A percentile compares a stretch with the other conserved stretches of the same genome.
These are phyloP conservation scores for Ampelocalamus luodianensis DNA, from an alignment of 176 grass and related monocot species.

Conservation along the genomic window DNA sequence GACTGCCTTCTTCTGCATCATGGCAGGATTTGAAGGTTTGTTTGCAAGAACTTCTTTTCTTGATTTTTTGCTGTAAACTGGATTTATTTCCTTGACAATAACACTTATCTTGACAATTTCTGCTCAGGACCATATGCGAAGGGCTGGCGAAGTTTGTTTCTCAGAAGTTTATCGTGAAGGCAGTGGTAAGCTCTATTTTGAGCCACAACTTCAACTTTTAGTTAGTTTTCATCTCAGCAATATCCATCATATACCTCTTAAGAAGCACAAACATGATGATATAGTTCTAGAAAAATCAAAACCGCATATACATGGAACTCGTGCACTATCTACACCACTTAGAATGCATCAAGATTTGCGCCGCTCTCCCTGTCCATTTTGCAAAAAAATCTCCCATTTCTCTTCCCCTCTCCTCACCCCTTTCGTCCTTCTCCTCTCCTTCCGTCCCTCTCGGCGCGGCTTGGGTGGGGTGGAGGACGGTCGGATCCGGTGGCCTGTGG, in stretches of 20 bases:
- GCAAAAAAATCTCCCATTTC: too few species aligned
- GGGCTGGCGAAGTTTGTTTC: conserved; percentile 97
- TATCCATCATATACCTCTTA: background rate
- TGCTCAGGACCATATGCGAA: conserved; percentile 91
- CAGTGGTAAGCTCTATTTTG: conserved; percentile 62
- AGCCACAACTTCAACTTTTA: background rate
- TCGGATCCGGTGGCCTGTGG: too few species aligned
- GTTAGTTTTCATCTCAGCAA: background rate
- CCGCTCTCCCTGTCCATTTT: too few species aligned
- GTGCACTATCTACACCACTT: too few species aligned
- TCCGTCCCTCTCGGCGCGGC: too few species aligned
- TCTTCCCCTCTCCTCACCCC: too few species aligned
- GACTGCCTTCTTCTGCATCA: conserved; percentile 93
- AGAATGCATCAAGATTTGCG: too few species aligned
- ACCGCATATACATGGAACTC: too few species aligned
- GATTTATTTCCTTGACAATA: conserved; percentile 1
- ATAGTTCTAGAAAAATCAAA: background rate
- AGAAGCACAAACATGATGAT: background rate
- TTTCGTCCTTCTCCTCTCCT: too few species aligned
- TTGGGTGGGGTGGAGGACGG: too few species aligned
- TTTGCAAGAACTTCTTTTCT: background rate
- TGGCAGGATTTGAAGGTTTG: conserved; percentile 99
- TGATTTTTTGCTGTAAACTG: background rate
- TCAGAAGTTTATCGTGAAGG: conserved; percentile 91
- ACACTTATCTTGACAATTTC: background rate